Percentiles rank a stretch among this genome's conserved stretches.
phyloP scores from a whole-genome alignment of 441 rosid species.

The California macrophylla region DNA sequence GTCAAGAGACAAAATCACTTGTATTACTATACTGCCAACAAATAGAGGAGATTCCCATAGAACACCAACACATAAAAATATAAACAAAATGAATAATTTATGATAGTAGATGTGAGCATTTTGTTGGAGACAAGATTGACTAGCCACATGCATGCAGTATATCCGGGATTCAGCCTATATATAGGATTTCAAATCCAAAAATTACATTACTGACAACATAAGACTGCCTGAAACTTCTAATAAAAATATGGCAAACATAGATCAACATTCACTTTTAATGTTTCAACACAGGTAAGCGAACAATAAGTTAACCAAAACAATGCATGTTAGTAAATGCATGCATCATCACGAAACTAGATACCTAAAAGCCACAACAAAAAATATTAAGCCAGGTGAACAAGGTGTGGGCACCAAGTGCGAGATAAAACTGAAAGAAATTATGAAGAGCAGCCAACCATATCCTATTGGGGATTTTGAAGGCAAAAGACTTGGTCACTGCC shows the following conservation, averaged over 20 bases:
- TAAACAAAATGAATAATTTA: neutral
- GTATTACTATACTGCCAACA: neutral
- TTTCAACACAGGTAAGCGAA: neutral
- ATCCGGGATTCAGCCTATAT: neutral
- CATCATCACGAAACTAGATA: neutral
- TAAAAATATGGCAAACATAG: neutral
- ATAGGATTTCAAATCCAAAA: neutral
- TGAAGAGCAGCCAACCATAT: neutral
- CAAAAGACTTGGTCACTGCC: neutral
- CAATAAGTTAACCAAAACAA: neutral
- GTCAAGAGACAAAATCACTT: neutral
- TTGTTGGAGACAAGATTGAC: neutral
- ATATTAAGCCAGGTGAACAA: neutral
- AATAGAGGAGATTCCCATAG: neutral
- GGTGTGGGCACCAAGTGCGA: neutral
- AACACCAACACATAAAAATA: neutral
- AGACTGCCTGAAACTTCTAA: neutral
- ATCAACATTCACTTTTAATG: neutral
- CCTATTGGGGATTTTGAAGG: neutral
- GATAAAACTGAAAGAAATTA: too few relatives aligned
- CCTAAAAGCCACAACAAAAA: neutral
- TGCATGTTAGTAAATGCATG: neutral
- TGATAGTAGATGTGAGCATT: neutral
- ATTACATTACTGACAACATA: neutral
- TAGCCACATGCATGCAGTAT: neutral